phyloP scores from a whole-genome alignment of 495 filamentous ascomycete species.

The Penicillium parvum region DNA sequence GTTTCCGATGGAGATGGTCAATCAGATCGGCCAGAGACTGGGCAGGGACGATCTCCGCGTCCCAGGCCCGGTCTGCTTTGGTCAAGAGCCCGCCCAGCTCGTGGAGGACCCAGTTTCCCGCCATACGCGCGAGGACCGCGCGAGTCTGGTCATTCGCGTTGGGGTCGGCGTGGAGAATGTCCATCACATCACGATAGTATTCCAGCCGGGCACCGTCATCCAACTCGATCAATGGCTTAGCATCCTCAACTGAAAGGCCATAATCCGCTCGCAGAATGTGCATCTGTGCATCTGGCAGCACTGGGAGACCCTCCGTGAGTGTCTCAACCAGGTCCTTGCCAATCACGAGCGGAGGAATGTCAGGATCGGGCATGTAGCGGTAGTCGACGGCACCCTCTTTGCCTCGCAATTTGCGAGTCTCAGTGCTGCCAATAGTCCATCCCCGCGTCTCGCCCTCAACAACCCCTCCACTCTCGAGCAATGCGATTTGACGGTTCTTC shows the following conservation, averaged over 20 bases:
- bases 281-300: slow-evolving; percentile 65
- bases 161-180: slow-evolving; percentile 39
- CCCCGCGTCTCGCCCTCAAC: slow-evolving; percentile 89
- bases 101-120: slow-evolving; percentile 73
- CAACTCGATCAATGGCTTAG: slow-evolving; percentile 70
- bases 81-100: slow-evolving; percentile 76
- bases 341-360: slow-evolving; percentile 76
- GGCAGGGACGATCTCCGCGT: slow-evolving; percentile 52
- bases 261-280: slow-evolving; percentile 52
- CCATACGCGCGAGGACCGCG: slow-evolving; percentile 36
- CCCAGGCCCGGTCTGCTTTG: slow-evolving; percentile 49
- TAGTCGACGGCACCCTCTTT: slow-evolving; percentile 99
- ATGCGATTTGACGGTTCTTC: slow-evolving; percentile 75
- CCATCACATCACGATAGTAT: slow-evolving; percentile 74
- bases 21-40: slow-evolving; percentile 64
- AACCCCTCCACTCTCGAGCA: slow-evolving; percentile 72
- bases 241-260: slow-evolving; percentile 76
- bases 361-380: slow-evolving; percentile 96
- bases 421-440: slow-evolving; percentile 78
- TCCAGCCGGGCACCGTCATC: slow-evolving; percentile 78
- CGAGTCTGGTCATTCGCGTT: slow-evolving; percentile 25
- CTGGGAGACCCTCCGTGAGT: slow-evolving; percentile 56
- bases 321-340: slow-evolving; percentile 61
- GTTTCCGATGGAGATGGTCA: slow-evolving; percentile 53
- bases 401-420: slow-evolving; percentile 69